Percentiles rank a stretch among this genome's conserved stretches.
Evolutionary conservation across 441 rosid species (phyloP).

Genomic region (Caryocar brasiliense): DNA sequence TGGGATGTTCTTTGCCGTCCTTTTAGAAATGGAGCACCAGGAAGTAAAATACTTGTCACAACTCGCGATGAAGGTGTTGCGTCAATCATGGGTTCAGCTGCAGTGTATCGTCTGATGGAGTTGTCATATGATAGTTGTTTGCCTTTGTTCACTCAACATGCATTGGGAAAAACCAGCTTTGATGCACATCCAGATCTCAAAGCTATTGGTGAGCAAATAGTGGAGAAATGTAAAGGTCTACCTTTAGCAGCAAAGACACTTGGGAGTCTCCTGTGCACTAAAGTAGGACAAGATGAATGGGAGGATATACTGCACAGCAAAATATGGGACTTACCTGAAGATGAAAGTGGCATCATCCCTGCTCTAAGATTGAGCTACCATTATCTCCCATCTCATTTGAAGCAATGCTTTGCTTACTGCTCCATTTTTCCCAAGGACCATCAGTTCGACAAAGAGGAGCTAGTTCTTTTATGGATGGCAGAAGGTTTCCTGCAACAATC

Average conservation of each 20-base stretch:
- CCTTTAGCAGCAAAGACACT: not conserved
- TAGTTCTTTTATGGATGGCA: slow-evolving; percentile 16
- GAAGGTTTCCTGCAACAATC: slow-evolving; percentile 14
- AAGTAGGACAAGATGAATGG: too few species aligned
- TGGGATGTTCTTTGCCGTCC: not conserved
- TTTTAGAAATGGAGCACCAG: not conserved
- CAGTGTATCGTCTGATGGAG: not conserved
- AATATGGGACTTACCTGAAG: slow-evolving; percentile 13
- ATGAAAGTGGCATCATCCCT: slow-evolving; percentile 4
- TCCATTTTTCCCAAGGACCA: slow-evolving; percentile 13
- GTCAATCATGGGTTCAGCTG: not conserved
- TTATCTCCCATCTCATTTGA: slow-evolving; percentile 17
- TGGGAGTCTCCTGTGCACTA: too few species aligned
- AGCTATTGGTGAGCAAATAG: too few species aligned
- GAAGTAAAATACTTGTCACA: too few species aligned
- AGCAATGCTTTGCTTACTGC: slow-evolving; percentile 19
- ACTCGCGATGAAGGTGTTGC: not conserved
- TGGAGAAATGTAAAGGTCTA: not conserved
- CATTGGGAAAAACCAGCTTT: not conserved
- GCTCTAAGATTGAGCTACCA: slow-evolving; percentile 16
- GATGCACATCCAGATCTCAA: not conserved
- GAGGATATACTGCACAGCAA: slow-evolving; percentile 9
- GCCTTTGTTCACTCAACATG: not conserved
- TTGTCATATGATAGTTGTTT: not conserved
- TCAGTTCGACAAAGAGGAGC: slow-evolving; percentile 6